These are phyloP conservation scores for Nicotiana obtusifolia DNA, from an alignment of 257 asterid genomes.

Conservation along the genomic window DNA sequence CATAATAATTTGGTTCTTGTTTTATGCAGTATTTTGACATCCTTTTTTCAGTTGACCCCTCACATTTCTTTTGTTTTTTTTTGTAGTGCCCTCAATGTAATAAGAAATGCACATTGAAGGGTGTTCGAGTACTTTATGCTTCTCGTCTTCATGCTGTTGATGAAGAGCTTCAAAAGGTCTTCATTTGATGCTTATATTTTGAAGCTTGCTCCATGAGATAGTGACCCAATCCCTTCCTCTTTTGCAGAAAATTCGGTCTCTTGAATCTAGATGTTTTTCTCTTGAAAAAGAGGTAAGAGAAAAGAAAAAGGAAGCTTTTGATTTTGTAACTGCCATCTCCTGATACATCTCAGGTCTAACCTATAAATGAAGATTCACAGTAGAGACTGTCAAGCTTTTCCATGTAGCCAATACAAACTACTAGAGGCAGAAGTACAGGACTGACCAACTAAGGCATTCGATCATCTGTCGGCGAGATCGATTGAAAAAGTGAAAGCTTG, in stretches of 20 bases:
- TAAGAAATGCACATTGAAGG: slow-evolving; percentile 50
- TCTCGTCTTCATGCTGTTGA: slow-evolving; percentile 57
- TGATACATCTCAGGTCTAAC: not conserved
- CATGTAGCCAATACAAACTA: not conserved
- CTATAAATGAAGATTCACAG: not conserved
- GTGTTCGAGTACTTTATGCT: slow-evolving; percentile 72
- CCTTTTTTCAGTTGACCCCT: not conserved
- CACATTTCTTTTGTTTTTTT: slow-evolving; percentile 8
- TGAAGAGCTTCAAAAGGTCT: slow-evolving; percentile 68
- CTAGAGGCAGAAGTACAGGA: not conserved
- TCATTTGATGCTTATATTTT: not conserved
- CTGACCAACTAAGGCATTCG: not conserved
- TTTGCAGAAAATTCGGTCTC: slow-evolving; percentile 55
- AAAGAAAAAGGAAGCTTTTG: not conserved
- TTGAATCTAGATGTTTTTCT: slow-evolving; percentile 59
- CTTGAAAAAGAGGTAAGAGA: slow-evolving; percentile 66
- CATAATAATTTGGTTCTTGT: not conserved
- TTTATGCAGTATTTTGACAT: not conserved
- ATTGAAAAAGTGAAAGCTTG: no score
- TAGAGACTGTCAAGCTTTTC: slow-evolving; percentile 2
- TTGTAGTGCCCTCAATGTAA: slow-evolving; percentile 94
- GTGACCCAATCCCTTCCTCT: slow-evolving; percentile 6
- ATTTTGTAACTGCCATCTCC: not conserved
- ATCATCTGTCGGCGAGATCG: no score
- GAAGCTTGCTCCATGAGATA: not conserved